phyloP scores from a whole-genome alignment of 768 basidiomycete genomes.

The Russula griseocarnosa region DNA sequence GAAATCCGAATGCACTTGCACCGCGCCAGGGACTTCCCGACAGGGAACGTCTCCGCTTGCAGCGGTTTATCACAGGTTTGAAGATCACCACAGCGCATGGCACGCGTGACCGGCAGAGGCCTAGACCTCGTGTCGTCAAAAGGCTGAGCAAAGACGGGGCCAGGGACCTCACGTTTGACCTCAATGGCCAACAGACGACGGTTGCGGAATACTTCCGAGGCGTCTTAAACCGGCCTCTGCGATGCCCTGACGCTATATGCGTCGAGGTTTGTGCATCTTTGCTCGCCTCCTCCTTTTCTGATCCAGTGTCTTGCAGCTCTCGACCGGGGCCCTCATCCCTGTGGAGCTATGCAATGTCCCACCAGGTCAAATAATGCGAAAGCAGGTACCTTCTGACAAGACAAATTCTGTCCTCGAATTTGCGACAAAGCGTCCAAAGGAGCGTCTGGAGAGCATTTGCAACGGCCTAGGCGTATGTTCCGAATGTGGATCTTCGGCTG shows the following conservation, averaged over 20 bases:
- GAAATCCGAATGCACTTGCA: conserved; percentile 37
- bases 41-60: conserved; percentile 50
- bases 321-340: conserved; percentile 58
- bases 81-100: conserved; percentile 43
- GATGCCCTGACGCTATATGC: conserved; percentile 61
- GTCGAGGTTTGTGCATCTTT: conserved; percentile 51
- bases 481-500: neutral
- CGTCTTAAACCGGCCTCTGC: conserved; percentile 50
- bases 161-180: conserved; percentile 48
- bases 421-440: conserved; percentile 57
- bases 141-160: conserved; percentile 55
- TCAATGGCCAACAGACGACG: conserved; percentile 53
- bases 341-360: conserved; percentile 63
- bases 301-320: conserved; percentile 43
- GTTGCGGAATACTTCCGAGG: conserved; percentile 61
- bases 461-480: conserved; percentile 48
- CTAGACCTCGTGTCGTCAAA: conserved; percentile 54
- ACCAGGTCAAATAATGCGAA: conserved; percentile 65
- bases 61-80: conserved; percentile 52
- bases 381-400: conserved; percentile 65
- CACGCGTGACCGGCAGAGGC: conserved; percentile 16
- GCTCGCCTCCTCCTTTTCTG: neutral
- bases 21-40: conserved; percentile 45
- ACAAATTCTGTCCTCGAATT: conserved; percentile 61
- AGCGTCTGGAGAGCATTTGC: conserved; percentile 53